phyloP scores from a whole-genome alignment of 805 yeast genomes.

The Spathaspora sp. region DNA sequence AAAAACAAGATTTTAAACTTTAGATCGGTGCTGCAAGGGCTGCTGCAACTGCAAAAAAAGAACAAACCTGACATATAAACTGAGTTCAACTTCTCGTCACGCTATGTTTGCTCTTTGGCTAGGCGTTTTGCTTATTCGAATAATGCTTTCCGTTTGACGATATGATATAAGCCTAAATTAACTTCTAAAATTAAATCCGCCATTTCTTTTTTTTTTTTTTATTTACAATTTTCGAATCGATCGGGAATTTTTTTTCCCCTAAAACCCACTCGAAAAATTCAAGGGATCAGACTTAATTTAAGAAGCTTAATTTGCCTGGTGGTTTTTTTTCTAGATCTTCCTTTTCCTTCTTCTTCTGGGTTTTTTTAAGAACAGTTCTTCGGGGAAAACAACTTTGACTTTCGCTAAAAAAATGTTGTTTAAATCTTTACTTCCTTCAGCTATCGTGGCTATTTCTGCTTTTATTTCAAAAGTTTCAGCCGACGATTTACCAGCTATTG shows the following conservation, averaged over 20 bases:
- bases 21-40: neutral
- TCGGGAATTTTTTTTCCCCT: neutral
- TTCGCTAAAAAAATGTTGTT: slow-evolving; percentile 8
- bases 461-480: slow-evolving; percentile 17
- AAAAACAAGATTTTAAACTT: neutral
- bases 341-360: neutral
- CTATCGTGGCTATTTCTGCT: slow-evolving; percentile 6
- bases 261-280: neutral
- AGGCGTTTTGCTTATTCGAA: neutral
- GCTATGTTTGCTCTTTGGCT: neutral
- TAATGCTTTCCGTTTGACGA: neutral
- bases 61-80: too few relatives aligned
- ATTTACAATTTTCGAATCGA: neutral
- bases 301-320: neutral
- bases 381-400: neutral
- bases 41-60: neutral
- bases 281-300: neutral
- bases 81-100: neutral
- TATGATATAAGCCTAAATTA: neutral
- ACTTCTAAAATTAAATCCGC: neutral
- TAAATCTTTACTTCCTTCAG: slow-evolving; percentile 6
- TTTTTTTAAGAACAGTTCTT: neutral
- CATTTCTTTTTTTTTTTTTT: neutral
- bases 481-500: slow-evolving; percentile 58
- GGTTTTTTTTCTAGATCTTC: neutral